These are phyloP conservation scores for Xerocomus nothofagi DNA, from an alignment of 1,284 basidiomycete species.

Conservation along the genomic window DNA sequence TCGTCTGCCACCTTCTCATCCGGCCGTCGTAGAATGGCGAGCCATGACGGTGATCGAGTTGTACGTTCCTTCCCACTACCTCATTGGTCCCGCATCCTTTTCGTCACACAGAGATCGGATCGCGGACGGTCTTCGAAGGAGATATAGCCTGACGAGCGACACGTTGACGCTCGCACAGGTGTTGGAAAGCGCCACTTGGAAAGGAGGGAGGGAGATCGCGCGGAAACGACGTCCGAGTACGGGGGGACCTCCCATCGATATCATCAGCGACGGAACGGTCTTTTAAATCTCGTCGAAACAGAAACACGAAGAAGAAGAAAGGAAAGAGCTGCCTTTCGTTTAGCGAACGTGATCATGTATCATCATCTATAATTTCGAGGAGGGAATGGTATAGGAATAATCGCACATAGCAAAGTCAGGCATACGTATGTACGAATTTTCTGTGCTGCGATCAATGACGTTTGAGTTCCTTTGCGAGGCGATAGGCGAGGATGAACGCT, in stretches of 20 bases:
- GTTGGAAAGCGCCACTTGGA: conserved; percentile 94
- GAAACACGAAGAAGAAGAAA: too few relatives aligned
- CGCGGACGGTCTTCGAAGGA: conserved; percentile 65
- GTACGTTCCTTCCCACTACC: too few relatives aligned
- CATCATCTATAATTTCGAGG: too few relatives aligned
- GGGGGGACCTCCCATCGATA: conserved; percentile 86
- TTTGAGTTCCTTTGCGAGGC: conserved; percentile 59
- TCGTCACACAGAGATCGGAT: conserved; percentile 87
- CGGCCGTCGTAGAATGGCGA: conserved; percentile 94
- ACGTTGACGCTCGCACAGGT: conserved; percentile 81
- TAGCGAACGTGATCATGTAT: too few relatives aligned
- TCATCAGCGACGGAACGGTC: conserved; percentile 83
- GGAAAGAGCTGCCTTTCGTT: too few relatives aligned
- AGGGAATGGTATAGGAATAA: not conserved
- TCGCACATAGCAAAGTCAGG: too few relatives aligned
- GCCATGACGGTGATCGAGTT: conserved; percentile 91
- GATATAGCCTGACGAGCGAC: conserved; percentile 49
- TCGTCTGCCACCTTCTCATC: conserved; percentile 70
- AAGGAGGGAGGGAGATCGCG: conserved; percentile 90
- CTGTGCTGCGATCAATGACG: conserved; percentile 50
- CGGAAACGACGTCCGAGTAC: conserved; percentile 70
- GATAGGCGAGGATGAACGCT: conserved; percentile 69
- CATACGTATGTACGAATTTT: too few relatives aligned
- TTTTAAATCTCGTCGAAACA: conserved; percentile 49
- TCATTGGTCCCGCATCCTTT: too few relatives aligned